These are phyloP conservation scores for Cyamopsis tetragonoloba DNA, from an alignment of 306 rosid genomes.

Conservation along the genomic window DNA sequence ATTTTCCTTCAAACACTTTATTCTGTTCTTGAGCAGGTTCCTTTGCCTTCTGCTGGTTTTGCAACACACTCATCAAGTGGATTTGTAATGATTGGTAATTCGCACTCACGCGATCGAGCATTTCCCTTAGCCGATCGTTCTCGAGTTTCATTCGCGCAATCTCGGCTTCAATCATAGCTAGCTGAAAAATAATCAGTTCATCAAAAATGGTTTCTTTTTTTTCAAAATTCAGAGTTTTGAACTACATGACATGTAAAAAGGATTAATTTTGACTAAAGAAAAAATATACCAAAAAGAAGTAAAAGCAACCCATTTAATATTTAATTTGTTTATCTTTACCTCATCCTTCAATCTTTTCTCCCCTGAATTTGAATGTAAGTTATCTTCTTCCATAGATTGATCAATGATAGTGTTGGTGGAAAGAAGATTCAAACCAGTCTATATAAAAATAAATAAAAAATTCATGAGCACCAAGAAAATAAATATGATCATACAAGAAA, in stretches of 20 bases:
- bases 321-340: conserved; percentile 33
- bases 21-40: conserved; percentile 25
- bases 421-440: conserved; percentile 80
- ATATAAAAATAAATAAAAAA: neutral
- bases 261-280: no score
- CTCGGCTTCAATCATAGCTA: conserved; percentile 53
- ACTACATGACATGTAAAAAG: no score
- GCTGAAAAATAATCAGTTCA: conserved; percentile 34
- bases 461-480: neutral
- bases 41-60: conserved; percentile 33
- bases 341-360: conserved; percentile 44
- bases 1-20: conserved; percentile 2
- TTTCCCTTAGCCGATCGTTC: conserved; percentile 48
- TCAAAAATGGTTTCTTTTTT: neutral
- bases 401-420: conserved; percentile 60
- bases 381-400: conserved; percentile 55
- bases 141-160: conserved; percentile 47
- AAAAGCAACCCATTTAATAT: neutral
- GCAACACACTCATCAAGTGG: conserved; percentile 35
- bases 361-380: conserved; percentile 33
- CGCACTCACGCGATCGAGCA: conserved; percentile 35
- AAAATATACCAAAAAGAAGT: neutral
- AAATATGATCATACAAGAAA: neutral
- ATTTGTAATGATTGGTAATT: conserved; percentile 48
- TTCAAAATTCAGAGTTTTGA: no score